Base-by-base conservation (phyloP, 208 protist genomes). In the Leishmania turanica region DNA sequence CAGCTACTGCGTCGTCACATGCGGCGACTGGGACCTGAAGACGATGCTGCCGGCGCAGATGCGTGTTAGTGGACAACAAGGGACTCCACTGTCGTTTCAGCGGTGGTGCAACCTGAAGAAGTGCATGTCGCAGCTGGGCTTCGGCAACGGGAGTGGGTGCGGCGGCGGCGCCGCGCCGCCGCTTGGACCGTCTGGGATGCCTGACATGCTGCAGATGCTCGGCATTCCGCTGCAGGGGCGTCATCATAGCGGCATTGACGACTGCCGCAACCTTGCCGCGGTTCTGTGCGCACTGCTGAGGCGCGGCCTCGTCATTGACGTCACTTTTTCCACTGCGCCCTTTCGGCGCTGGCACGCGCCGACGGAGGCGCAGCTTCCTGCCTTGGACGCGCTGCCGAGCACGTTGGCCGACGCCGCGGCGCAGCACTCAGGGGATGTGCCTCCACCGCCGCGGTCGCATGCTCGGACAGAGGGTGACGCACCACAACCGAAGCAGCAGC, bases 21-120 rank as follows among this genome's bases (percentile, higher is more conserved):
- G 97, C 84, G 97, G 98, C 19, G 97, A 99, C 80, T 99, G 97
- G 96, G 97, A 99, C 78, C 79, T 99, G 15, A 83, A 91, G 40
- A 94, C 90, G 40, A 95, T 97, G 93, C 88, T 99, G 11, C 95
- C 92, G 15, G 71, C 79, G 49, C 94, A 97, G 82, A 75, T 96
- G 49, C 62, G 75, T 2, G 19, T 89, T 24, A 88, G 79, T n/a
- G 85, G 84, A 6, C 45, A 68, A 19, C 69, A 90, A 27, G 62
- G 76, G 19, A 51, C 72, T 19, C 49, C 54, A 76, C 21, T 68
- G 4, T 85, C 85, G 11, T 94, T 96, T 51, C 56, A 81, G 24
- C 85, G 84, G 31, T 99, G 96, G 96, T 93, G 95, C 75, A 99
- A 99, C 81, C 66, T 99, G 19, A 99, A 99, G 82, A 79, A 91